phyloP scores from a whole-genome alignment of 371 early-diverging fungal species.

The Syncephalastrum sp. region DNA sequence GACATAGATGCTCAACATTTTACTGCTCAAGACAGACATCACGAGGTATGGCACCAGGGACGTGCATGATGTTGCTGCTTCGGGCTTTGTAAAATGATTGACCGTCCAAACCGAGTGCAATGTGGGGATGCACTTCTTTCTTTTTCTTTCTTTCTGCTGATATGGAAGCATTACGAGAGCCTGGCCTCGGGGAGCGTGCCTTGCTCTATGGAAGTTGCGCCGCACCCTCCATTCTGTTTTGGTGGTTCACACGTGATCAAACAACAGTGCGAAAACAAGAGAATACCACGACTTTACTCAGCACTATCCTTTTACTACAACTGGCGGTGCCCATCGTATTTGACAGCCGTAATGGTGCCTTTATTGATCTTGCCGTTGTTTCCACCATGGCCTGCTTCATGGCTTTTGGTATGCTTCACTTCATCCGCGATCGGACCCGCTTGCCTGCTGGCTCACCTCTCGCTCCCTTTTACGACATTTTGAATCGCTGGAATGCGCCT shows the following conservation, averaged over 20 bases:
- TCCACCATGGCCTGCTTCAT: conserved; percentile 21
- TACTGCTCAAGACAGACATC: too few relatives aligned
- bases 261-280: not conserved
- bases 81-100: too few relatives aligned
- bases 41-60: too few relatives aligned
- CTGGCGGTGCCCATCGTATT: not conserved
- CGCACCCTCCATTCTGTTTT: too few relatives aligned
- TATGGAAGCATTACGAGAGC: not conserved
- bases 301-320: not conserved
- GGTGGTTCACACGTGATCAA: too few relatives aligned
- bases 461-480: not conserved
- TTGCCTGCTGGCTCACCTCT: conserved; percentile 11
- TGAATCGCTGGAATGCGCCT: conserved; percentile 20
- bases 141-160: not conserved
- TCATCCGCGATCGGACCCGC: conserved; percentile 17
- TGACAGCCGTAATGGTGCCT: conserved; percentile 9
- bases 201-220: too few relatives aligned
- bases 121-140: not conserved
- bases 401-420: conserved; percentile 25
- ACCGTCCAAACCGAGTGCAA: not conserved
- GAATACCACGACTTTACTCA: not conserved
- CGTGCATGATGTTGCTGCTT: not conserved
- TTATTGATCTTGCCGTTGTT: conserved; percentile 11
- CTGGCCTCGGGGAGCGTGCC: too few relatives aligned
- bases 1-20: too few relatives aligned